These are phyloP conservation scores for Candida verbasci DNA, from an alignment of 805 yeast species.

Conservation along the genomic window DNA sequence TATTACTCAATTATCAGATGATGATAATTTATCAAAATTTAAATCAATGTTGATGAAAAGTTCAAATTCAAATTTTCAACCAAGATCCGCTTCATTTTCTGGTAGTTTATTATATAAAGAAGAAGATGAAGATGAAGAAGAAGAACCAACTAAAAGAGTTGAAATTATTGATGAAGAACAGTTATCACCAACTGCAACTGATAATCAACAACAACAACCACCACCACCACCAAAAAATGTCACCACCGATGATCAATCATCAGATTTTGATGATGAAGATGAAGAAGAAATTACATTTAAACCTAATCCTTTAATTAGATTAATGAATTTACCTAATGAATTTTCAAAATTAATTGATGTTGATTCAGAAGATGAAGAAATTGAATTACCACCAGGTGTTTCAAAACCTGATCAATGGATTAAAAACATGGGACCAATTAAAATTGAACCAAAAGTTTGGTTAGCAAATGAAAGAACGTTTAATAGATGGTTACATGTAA, in stretches of 20 bases:
- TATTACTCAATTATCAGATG: conserved; percentile 17
- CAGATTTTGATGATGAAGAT: conserved; percentile 29
- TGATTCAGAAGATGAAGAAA: conserved; percentile 81
- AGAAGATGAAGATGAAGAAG: conserved; percentile 10
- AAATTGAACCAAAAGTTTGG: conserved; percentile 98
- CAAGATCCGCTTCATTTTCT: conserved; percentile 37
- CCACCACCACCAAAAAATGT: not conserved
- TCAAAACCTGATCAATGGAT: conserved; percentile 72
- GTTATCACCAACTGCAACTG: conserved; percentile 3
- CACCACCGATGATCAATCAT: conserved; percentile 19
- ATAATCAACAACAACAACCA: too few relatives aligned
- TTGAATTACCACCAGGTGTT: conserved; percentile 85
- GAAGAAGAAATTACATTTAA: conserved; percentile 11
- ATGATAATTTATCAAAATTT: conserved; percentile 41
- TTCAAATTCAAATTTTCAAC: conserved; percentile 24
- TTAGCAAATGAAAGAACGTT: conserved; percentile 97
- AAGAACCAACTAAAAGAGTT: conserved; percentile 28
- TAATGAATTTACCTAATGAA: conserved; percentile 23
- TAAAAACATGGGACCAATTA: conserved; percentile 86
- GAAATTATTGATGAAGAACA: conserved; percentile 39
- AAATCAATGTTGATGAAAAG: conserved; percentile 33
- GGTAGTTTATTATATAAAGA: conserved; percentile 22
- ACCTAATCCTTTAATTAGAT: conserved; percentile 12
- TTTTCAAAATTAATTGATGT: conserved; percentile 48
- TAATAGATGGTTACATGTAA: conserved; percentile 90